Base-by-base conservation (phyloP, 2,329 filamentous ascomycete genomes). In the Sporothrix pallida region DNA sequence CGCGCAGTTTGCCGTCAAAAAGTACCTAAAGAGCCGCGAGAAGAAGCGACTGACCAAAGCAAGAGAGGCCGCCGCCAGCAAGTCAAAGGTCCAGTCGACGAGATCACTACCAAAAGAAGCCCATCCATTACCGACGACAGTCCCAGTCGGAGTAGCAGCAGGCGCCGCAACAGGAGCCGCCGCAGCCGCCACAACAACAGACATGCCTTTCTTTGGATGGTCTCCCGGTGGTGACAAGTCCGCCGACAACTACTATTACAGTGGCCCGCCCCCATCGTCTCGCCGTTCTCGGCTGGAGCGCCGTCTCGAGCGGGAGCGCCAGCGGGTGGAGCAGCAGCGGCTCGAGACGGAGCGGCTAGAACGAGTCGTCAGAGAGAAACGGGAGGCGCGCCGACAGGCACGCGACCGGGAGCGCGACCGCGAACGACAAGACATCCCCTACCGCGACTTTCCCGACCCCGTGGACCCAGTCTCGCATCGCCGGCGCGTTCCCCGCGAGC, bases 1-100 rank as follows among this genome's bases (percentile, higher is more conserved):
- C 20, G 42, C 73, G 4, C 73, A 74, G 63, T 73, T 72, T 52
- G 71, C 56, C 9, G 26, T 74, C n/a, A 31, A 58, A 10, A 46
- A 52, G 13, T 75, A 74, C 63, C 42, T 75, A 15, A 62, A 70
- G 56, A 72, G 54, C 17, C 31, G 58, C 4, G 20, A 62, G 4
- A 54, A 60, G 54, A 44, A 70, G 54, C 37, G 58, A 37, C 31
- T 37, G 20, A 26, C 52, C 1, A 62, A 60, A 37, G 44, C 20
- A 7, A 42, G 3, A 20, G 23, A 56, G 42, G 42, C 15, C 50
- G 31, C 2, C 3, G 17, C 5, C 26, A 4, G 15, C 2, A 62
- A 37, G 7, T 9, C 37, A 8, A 46, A 12, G 23, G 42, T 44
- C 15, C 58, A 42, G 15, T 50, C 46, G 58, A 60, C 60, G 8